Base-by-base conservation (phyloP, 495 filamentous ascomycete species). In the Emericellopsis terricola region DNA sequence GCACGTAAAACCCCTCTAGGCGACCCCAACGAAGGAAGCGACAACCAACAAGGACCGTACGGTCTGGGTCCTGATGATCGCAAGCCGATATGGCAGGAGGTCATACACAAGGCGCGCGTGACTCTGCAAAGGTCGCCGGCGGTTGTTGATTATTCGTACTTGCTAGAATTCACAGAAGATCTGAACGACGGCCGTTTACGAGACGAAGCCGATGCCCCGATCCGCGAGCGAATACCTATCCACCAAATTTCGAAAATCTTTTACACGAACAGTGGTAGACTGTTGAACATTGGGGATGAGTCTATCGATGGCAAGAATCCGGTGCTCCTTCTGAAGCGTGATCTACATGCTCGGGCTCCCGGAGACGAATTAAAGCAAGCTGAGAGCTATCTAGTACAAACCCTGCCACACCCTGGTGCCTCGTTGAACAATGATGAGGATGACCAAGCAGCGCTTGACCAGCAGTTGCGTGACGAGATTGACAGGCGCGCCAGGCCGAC, bases 231-330 rank as follows among this genome's bases (percentile, higher is more conserved):
- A 18, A 62, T 99, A 4, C 89, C 91, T 0, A 76, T 99, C 20
- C 76, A 91, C 48, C 76, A 96, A 45, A 72, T 96, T 8, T 81
- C 83, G 15, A 96, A 91, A 44, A 89, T 99, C 16, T 96, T 99
- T 53, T 99, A 96, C 43, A 87, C 89, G 10, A 83, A 94, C 43
- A 94, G 89, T 3, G 86, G 91, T 16, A 81, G 79, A 48, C 86
- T 99, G 13, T 67, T 99, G 21, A 92, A 91, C 38, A 94, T 96
- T 38, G 76, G 73, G 21, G 71, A 66, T 24, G 72, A 82, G 19
- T 73, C 73, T 3, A 64, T 68, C 6, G 80, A 83, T 42, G 72
- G 73, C 4, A 91, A 82, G 44, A 91, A 76, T 39, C 86, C 91
- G 0, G 73, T 96, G 0, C 61, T 99, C 7, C 55, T 99, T 0